Base-by-base conservation (phyloP, 75 land plant species). In the Isoetes taiwanensis region DNA sequence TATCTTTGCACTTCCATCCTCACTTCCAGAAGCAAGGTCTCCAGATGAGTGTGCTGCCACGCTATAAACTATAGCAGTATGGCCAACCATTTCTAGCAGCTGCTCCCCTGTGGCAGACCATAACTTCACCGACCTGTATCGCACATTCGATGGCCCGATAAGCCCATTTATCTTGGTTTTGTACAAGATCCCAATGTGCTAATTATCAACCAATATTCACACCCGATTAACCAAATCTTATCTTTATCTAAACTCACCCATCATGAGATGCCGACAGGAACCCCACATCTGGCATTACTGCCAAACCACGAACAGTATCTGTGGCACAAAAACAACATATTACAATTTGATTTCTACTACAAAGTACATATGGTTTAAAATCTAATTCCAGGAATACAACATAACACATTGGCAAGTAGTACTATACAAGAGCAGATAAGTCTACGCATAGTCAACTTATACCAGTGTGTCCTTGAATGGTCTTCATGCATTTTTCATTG, bases 221-320 rank as follows among this genome's bases (percentile, higher is more conserved):
- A 14, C 39, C 9, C 14, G 12, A 9, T 37, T 14, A 37, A 9
- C 9, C 39, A 37, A 9, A 46, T 19, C 8, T 6, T 19, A 23
- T n/a, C n/a, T n/a, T n/a, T n/a, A n/a, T n/a, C n/a, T n/a, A n/a
- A n/a, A n/a, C 74, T 65, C 41, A 94, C 99, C 96, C 79, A 73
- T 94, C 99, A 76, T 94, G 99, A 54, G 99, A 94, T n/a, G 99
- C 99, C 54, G 99, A 94, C 43, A 94, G 76, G 46, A 94, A 66
- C 46, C 99, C 99, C 30, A 94, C 57, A 61, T 61, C 77, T 57
- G 90, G 76, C 82, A 89, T 78, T 25, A 74, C 42, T 29, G 96
- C 81, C 54, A 94, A 71, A 27, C 86, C 91, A 24, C 99, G 85
- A 32, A 94, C 96, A 56, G 99, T 94, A 76, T 94, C 99, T 94